Evolutionary conservation across 257 asterid species (phyloP).

Genomic region (Solanum etuberosum): DNA sequence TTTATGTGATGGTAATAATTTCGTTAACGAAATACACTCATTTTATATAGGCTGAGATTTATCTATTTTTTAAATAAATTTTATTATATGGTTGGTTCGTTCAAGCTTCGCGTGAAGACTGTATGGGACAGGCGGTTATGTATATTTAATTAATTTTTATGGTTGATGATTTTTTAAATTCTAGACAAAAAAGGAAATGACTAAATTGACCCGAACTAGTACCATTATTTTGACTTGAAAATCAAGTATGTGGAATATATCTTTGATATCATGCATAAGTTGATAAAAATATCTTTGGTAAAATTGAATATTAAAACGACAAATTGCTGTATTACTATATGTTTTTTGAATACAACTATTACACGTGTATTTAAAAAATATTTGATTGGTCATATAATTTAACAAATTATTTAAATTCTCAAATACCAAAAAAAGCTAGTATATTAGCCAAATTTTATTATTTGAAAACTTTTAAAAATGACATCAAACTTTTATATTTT

Average conservation of each 20-base stretch:
- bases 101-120: not conserved
- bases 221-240: not conserved
- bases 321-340: too few species aligned
- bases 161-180: not conserved
- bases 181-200: slow-evolving; percentile 1
- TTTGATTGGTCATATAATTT: too few species aligned
- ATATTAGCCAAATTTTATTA: too few species aligned
- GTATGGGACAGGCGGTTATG: not conserved
- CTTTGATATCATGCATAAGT: too few species aligned
- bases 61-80: not conserved
- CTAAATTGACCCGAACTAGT: not conserved
- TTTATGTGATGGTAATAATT: not conserved
- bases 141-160: not conserved
- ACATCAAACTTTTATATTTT: too few species aligned
- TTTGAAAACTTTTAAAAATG: too few species aligned
- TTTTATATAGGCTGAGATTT: not conserved
- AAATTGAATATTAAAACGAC: too few species aligned
- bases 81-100: not conserved
- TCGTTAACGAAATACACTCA: not conserved
- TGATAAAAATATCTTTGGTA: too few species aligned
- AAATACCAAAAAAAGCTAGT: too few species aligned
- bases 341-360: too few species aligned
- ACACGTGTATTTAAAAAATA: too few species aligned
- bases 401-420: too few species aligned
- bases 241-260: not conserved